phyloP scores from a whole-genome alignment of 1,139 yeast genomes.

The Eremothecium gossypii region DNA sequence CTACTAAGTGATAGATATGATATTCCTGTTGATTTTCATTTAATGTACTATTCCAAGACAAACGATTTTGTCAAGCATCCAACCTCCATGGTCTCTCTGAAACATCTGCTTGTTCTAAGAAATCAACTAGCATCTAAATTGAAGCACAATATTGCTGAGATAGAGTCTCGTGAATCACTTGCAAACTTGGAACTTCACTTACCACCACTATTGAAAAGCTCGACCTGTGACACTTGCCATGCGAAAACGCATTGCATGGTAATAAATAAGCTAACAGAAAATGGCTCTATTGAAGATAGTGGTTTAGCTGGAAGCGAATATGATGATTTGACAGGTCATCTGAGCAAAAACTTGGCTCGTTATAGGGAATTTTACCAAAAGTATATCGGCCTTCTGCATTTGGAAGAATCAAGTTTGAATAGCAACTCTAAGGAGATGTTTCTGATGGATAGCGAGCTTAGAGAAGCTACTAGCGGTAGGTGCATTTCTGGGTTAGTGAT shows the following conservation, averaged over 20 bases:
- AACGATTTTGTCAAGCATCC: slow-evolving; percentile 49
- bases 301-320: slow-evolving; percentile 42
- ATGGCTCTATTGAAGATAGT: slow-evolving; percentile 40
- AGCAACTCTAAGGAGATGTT: slow-evolving; percentile 54
- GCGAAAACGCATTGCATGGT: slow-evolving; percentile 59
- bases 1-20: slow-evolving; percentile 73
- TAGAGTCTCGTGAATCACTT: slow-evolving; percentile 5
- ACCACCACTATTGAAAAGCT: slow-evolving; percentile 50
- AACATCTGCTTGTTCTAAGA: slow-evolving; percentile 56
- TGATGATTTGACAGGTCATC: slow-evolving; percentile 41
- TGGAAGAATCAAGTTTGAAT: slow-evolving; percentile 58
- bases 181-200: slow-evolving; percentile 27
- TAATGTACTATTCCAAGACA: slow-evolving; percentile 67
- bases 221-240: slow-evolving; percentile 62
- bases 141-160: slow-evolving; percentile 37
- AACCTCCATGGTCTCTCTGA: slow-evolving; percentile 45
- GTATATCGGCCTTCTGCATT: slow-evolving; percentile 68
- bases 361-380: slow-evolving; percentile 44
- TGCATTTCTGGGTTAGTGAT: slow-evolving; percentile 43
- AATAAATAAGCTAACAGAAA: slow-evolving; percentile 49
- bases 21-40: slow-evolving; percentile 51
- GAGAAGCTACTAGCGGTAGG: slow-evolving; percentile 55
- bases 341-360: slow-evolving; percentile 24
- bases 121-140: slow-evolving; percentile 58
- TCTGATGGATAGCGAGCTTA: slow-evolving; percentile 41